phyloP scores from a whole-genome alignment of 1,139 yeast species.

The Kluyveromyces sp. region DNA sequence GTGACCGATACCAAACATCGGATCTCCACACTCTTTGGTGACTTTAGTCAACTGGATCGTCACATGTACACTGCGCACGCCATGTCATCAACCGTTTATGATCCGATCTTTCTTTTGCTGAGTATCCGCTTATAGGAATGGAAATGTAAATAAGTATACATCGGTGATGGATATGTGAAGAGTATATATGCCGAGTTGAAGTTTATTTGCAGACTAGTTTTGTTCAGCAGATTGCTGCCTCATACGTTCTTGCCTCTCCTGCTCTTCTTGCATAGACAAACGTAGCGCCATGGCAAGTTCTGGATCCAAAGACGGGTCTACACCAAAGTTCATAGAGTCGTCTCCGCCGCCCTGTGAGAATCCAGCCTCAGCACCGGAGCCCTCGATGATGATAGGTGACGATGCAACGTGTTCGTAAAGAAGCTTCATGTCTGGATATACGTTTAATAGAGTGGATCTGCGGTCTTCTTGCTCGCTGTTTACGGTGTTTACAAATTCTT shows the following conservation, averaged over 20 bases:
- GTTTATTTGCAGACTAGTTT: not conserved
- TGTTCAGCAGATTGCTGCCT: conserved; percentile 19
- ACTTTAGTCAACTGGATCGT: no score
- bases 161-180: not conserved
- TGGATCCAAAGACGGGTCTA: conserved; percentile 92
- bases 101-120: no score
- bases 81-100: no score
- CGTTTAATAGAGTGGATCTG: conserved; percentile 68
- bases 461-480: conserved; percentile 62
- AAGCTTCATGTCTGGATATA: conserved; percentile 82
- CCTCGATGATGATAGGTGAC: conserved; percentile 33
- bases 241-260: conserved; percentile 36
- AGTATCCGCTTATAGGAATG: no score
- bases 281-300: conserved; percentile 88
- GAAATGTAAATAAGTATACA: not conserved
- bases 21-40: no score
- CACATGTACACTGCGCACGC: not conserved
- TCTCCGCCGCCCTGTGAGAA: conserved; percentile 45
- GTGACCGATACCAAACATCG: not conserved
- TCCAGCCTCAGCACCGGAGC: conserved; percentile 37
- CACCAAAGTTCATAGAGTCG: conserved; percentile 51
- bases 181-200: not conserved
- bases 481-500: conserved; percentile 70
- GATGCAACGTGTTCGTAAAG: conserved; percentile 39
- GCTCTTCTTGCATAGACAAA: conserved; percentile 39